A percentile compares a stretch with the other conserved stretches of the same genome.
Evolutionary conservation across 768 basidiomycete genomes (phyloP).

Genomic region (Paxillus ammoniavirescens): DNA sequence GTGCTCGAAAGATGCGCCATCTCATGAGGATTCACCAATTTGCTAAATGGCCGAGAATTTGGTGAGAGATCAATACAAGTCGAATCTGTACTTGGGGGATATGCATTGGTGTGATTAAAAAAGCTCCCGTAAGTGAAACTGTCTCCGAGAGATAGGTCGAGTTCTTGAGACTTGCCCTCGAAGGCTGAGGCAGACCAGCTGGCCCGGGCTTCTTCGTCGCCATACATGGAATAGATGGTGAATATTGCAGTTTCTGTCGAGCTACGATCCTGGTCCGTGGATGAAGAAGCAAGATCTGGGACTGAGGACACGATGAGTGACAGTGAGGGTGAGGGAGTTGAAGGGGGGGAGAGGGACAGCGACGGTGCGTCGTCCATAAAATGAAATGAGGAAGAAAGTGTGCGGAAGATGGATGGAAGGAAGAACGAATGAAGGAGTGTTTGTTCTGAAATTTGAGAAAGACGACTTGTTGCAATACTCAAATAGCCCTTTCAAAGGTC

Average conservation of each 20-base stretch:
- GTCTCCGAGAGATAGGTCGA: slow-evolving; percentile 33
- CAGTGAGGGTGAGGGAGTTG: slow-evolving; percentile 29
- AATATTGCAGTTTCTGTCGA: slow-evolving; percentile 77
- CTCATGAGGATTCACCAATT: slow-evolving; percentile 20
- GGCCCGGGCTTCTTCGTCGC: slow-evolving; percentile 48
- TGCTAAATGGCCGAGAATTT: slow-evolving; percentile 22
- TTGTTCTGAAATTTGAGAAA: slow-evolving; percentile 1
- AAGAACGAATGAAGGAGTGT: slow-evolving; percentile 3
- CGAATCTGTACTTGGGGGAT: slow-evolving; percentile 22
- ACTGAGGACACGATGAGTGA: slow-evolving; percentile 32
- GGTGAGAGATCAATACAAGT: slow-evolving; percentile 29
- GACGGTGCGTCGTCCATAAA: slow-evolving; percentile 44
- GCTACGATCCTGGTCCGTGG: slow-evolving; percentile 43
- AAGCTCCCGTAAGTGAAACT: slow-evolving; percentile 35
- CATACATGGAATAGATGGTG: slow-evolving; percentile 88
- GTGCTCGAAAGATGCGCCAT: slow-evolving; percentile 19
- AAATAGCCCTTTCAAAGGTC: background rate
- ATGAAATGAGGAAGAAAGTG: slow-evolving; percentile 3
- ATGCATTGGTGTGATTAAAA: slow-evolving; percentile 23
- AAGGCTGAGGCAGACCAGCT: slow-evolving; percentile 47
- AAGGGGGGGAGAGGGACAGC: slow-evolving; percentile 35
- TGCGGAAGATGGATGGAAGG: background rate
- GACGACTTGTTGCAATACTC: background rate
- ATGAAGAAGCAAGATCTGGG: slow-evolving; percentile 36
- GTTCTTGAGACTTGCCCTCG: slow-evolving; percentile 38